These are phyloP conservation scores for Ricinus communis DNA, from an alignment of 345 rosid genomes.

Conservation along the genomic window DNA sequence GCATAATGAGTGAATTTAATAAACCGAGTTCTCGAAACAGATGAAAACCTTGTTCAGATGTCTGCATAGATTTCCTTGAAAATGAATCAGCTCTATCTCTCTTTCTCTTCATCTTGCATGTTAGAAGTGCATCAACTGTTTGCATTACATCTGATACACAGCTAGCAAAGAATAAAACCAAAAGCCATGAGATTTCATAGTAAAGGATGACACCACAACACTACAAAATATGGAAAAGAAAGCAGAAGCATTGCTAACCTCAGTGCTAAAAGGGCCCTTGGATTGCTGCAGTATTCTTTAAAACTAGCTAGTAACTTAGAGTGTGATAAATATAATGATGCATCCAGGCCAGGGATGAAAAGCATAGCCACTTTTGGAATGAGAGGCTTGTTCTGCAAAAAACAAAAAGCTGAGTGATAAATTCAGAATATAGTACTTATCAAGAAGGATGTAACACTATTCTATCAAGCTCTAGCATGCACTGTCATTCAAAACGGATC, in stretches of 20 bases:
- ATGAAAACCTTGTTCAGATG: conserved; percentile 54
- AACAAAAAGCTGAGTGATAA: conserved; percentile 16
- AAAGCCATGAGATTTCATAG: conserved; percentile 16
- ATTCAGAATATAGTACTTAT: neutral
- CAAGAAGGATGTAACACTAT: neutral
- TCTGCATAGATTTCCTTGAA: conserved; percentile 27
- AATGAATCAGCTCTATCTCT: conserved; percentile 41
- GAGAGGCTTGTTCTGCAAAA: conserved; percentile 85
- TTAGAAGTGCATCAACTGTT: conserved; percentile 77
- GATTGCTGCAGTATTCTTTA: conserved; percentile 71
- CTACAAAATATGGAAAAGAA: conserved; percentile 7
- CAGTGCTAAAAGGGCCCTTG: conserved; percentile 67
- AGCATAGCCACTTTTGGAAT: conserved; percentile 89
- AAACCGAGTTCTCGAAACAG: neutral
- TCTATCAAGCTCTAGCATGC: neutral
- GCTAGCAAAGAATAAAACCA: conserved; percentile 49
- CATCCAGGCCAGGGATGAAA: conserved; percentile 91
- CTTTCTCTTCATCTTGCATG: conserved; percentile 74
- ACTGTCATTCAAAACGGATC: neutral
- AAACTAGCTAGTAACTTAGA: conserved; percentile 63
- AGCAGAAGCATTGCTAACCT: conserved; percentile 55
- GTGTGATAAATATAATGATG: conserved; percentile 74
- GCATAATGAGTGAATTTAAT: neutral
- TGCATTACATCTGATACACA: conserved; percentile 78
- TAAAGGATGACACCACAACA: neutral